Evolutionary conservation across 352 stramenopile genomes (phyloP), one percentile per base, ranked within the genome.

Genomic region (Globisporangium mamillatum): DNA sequence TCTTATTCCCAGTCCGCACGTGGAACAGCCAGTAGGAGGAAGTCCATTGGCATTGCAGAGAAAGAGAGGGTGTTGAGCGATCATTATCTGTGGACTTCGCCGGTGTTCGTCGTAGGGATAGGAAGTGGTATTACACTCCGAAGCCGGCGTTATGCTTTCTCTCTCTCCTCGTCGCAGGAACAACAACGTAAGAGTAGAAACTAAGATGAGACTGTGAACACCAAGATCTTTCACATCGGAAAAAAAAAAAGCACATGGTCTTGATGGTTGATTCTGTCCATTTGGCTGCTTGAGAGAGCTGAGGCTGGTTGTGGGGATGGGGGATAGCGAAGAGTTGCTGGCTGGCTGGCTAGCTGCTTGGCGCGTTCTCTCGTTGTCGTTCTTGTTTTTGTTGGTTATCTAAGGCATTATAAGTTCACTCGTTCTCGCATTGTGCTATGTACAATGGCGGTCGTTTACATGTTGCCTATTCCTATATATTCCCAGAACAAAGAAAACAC

Each of bases 361-460:
- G 6, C 38, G 22, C 32, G 10, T 56, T 59, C 60, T 54, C 22
- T 22, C 18, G 32, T 22, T 38, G 32, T 10, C 24, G 34, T 67
- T 36, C 29, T 48, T 50, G 48, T 50, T 18, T 62, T 24, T 36
- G 55, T 29, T 25, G 25, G 29, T 61, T 66, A 58, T 66, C 60
- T 66, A 66, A 66, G 60, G 60, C 60, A 66, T 59, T 66, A 66
- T 66, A 66, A 66, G 60, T 66, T 66, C 41, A 66, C 44, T 46
- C 60, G 32, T 44, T 66, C 44, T 58, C 60, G 22, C 60, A 58
- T 32, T 56, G 38, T 64, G 59, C 38, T 53, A 56, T 46, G 32
- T 54, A 46, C 60, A 66, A 66, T 58, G 60, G 46, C 24, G 59
- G 38, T 56, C 36, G 32, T 48, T 66, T 22, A 66, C 48, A 58